Percentiles rank a stretch among this genome's conserved stretches.
phyloP scores from a whole-genome alignment of 805 yeast species.

The Wickerhamomyces rabaulensis region DNA sequence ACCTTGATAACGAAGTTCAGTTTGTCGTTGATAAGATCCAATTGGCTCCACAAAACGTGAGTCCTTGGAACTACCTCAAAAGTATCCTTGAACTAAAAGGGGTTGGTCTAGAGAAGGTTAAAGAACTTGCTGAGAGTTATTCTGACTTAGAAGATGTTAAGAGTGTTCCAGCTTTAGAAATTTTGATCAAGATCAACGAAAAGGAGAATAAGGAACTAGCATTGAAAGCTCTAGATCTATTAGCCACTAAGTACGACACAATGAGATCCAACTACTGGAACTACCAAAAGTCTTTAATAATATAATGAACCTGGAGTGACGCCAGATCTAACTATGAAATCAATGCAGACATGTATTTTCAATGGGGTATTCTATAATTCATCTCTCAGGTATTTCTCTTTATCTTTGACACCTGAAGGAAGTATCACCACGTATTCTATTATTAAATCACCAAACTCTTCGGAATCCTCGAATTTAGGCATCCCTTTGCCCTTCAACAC shows the following conservation, averaged over 20 bases:
- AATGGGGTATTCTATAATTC: conserved; percentile 14
- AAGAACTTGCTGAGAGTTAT: conserved; percentile 40
- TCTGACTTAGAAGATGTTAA: conserved; percentile 27
- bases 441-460: conserved; percentile 49
- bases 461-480: conserved; percentile 56
- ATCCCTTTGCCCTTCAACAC: conserved; percentile 72
- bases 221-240: conserved; percentile 39
- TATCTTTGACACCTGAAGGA: conserved; percentile 32
- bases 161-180: conserved; percentile 62
- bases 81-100: conserved; percentile 43
- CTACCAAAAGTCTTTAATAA: conserved; percentile 29
- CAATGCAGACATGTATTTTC: background rate
- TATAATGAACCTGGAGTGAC: background rate
- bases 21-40: conserved; percentile 46
- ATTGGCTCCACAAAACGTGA: conserved; percentile 72
- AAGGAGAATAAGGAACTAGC: conserved; percentile 31
- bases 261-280: conserved; percentile 61
- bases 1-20: conserved; percentile 40
- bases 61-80: conserved; percentile 77
- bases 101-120: conserved; percentile 32
- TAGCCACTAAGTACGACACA: conserved; percentile 53
- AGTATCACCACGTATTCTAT: conserved; percentile 43
- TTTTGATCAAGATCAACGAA: conserved; percentile 45
- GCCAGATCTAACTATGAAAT: background rate
- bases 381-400: conserved; percentile 14